phyloP scores from a whole-genome alignment of 129 eudicot species.

The Artemisia annua region DNA sequence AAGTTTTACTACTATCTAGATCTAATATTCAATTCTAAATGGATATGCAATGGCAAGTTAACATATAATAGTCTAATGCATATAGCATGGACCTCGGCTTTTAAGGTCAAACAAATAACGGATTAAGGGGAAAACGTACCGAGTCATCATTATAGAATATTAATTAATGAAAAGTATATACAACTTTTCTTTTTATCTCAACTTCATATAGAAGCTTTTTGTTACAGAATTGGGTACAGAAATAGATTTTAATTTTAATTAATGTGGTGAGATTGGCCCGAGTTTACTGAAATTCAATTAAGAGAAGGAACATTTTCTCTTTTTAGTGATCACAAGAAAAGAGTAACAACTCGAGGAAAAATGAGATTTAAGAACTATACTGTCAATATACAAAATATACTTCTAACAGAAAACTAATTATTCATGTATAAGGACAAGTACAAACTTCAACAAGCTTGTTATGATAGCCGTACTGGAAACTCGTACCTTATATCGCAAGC shows the following conservation, averaged over 20 bases:
- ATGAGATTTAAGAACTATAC: not conserved
- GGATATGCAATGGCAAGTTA: not conserved
- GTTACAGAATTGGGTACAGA: too few species aligned
- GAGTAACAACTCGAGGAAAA: too few species aligned
- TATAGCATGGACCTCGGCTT: not conserved
- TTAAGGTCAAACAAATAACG: not conserved
- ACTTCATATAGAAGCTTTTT: not conserved
- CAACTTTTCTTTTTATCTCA: not conserved
- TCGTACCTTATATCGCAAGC: constrained; percentile 89
- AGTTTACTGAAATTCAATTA: too few species aligned
- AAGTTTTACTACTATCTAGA: not conserved
- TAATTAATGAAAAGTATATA: not conserved
- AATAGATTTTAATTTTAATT: too few species aligned
- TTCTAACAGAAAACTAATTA: constrained; percentile 10
- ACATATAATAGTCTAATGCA: not conserved
- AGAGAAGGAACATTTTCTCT: too few species aligned
- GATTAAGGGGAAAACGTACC: not conserved
- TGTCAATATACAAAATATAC: not conserved
- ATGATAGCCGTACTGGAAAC: not conserved
- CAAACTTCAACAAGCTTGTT: constrained; percentile 10
- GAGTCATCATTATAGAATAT: not conserved
- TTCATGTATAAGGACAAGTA: not conserved
- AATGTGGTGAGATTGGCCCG: too few species aligned
- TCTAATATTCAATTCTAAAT: not conserved
- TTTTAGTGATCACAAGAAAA: too few species aligned